These are phyloP conservation scores for Cryoendolithus antarcticus DNA, from an alignment of 2,329 filamentous ascomycete species.

Conservation along the genomic window DNA sequence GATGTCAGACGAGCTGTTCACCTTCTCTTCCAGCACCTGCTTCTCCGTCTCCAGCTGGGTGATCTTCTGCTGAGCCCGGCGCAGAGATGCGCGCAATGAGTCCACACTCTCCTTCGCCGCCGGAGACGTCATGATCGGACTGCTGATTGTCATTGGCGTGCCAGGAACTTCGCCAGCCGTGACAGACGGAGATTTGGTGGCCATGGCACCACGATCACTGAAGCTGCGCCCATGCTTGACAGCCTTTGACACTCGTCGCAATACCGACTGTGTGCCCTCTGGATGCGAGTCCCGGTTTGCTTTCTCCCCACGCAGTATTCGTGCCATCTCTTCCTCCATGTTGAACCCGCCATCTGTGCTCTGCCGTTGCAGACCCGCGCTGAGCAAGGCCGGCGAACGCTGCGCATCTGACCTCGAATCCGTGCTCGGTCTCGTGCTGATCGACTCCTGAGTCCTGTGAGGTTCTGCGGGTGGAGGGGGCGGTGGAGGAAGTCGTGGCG, in stretches of 20 bases:
- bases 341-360: constrained; percentile 78
- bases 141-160: constrained; percentile 16
- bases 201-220: constrained; percentile 44
- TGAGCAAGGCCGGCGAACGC: constrained; percentile 17
- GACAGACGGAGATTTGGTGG: too few relatives aligned
- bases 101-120: constrained; percentile 33
- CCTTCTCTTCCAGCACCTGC: constrained; percentile 37
- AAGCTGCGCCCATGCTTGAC: constrained; percentile 85
- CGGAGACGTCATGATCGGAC: constrained; percentile 37
- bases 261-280: constrained; percentile 47
- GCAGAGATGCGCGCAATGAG: constrained; percentile 55
- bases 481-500: constrained; percentile 34
- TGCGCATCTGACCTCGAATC: constrained; percentile 17
- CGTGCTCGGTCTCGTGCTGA: constrained; percentile 32
- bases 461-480: constrained; percentile 18
- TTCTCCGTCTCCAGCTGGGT: constrained; percentile 78
- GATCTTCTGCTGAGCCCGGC: constrained; percentile 71
- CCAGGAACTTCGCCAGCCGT: neutral
- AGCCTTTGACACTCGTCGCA: constrained; percentile 83
- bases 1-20: constrained; percentile 48
- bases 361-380: constrained; percentile 32
- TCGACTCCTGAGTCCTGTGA: constrained; percentile 32
- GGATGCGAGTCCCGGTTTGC: constrained; percentile 17
- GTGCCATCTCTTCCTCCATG: constrained; percentile 89
- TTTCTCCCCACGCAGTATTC: constrained; percentile 63